Evolutionary conservation across 768 basidiomycete species (phyloP), one percentile per base, ranked within the genome.

Genomic region (Leucocoprinus sp.): DNA sequence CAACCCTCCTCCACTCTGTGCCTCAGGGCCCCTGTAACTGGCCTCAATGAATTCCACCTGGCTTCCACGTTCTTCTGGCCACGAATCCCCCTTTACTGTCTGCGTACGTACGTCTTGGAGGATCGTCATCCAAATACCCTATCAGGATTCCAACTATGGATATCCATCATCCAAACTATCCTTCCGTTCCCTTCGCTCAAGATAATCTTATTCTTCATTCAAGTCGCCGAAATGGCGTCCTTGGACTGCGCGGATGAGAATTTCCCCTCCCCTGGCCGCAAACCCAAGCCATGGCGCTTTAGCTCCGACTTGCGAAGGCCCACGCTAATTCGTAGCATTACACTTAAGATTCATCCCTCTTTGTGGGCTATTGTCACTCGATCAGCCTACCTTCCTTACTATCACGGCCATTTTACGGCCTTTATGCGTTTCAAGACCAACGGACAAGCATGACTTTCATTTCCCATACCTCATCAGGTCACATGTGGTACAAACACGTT

Each of bases 201-300:
- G 39, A 43, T 19, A 38, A 33, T 44, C 42, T 17, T 34, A 31
- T 19, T 37, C 31, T 38, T 51, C 28, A 35, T 48, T 52, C 47
- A 51, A 50, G 53, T 53, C 44, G 41, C 54, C 52, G 52, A 48
- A 14, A 26, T 18, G 46, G 41, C 35, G 21, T 49, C 52, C 52
- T 48, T 52, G 54, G 50, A 53, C 42, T 14, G 42, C 54, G 54
- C 54, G 54, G 54, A 53, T 41, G 34, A 45, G 44, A 45, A 45
- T 28, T 36, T 36, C 42, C 42, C 23, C 22, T 17, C 8, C 17
- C 15, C 43, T 37, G 36, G 26, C 12, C 44, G 36, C 37, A 45
- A 38, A 37, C 39, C 37, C 37, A 42, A 42, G 33, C 35, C 36
- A 37, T 50, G 50, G 50, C 54, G 44, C 48, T 35, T 49, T 55